phyloP scores from a whole-genome alignment of 306 rosid genomes.

The Psophocarpus tetragonolobus region DNA sequence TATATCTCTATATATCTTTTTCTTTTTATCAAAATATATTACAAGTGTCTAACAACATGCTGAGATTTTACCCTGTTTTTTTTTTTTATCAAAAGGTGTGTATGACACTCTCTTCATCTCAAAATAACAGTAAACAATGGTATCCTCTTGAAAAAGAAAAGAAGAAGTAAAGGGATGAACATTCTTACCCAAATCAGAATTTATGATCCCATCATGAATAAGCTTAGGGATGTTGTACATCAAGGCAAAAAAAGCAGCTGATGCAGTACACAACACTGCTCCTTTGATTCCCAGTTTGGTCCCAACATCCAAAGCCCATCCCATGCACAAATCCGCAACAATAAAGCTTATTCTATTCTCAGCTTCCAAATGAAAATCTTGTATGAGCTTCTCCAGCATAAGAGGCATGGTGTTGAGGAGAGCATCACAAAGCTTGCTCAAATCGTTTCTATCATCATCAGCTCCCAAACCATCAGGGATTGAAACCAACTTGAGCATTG shows the following conservation, averaged over 20 bases:
- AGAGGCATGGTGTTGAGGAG: conserved; percentile 25
- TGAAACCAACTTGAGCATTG: conserved; percentile 17
- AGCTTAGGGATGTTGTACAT: conserved; percentile 31
- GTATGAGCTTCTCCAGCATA: conserved; percentile 46
- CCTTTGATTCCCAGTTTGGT: conserved; percentile 23
- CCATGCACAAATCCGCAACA: conserved; percentile 21
- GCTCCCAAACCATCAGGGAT: conserved; percentile 44
- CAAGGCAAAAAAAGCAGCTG: not conserved
- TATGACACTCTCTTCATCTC: no score
- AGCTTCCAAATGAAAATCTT: not conserved
- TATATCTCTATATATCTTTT: no score
- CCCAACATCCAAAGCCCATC: conserved; percentile 22
- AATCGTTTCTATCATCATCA: conserved; percentile 38
- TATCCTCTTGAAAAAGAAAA: no score
- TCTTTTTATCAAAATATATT: no score
- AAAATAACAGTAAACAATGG: no score
- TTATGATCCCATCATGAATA: conserved; percentile 38
- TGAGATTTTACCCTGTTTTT: no score
- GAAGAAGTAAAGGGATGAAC: no score
- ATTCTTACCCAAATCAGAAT: conserved; percentile 30
- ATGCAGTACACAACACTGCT: conserved; percentile 17
- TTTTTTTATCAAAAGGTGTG: no score
- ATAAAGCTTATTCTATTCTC: not conserved
- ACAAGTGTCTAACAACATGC: no score
- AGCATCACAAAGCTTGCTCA: not conserved